A percentile compares a stretch with the other conserved stretches of the same genome.
Conservation (phyloP, 1,284 basidiomycete species). For the Meira miltonrushii region DNA sequence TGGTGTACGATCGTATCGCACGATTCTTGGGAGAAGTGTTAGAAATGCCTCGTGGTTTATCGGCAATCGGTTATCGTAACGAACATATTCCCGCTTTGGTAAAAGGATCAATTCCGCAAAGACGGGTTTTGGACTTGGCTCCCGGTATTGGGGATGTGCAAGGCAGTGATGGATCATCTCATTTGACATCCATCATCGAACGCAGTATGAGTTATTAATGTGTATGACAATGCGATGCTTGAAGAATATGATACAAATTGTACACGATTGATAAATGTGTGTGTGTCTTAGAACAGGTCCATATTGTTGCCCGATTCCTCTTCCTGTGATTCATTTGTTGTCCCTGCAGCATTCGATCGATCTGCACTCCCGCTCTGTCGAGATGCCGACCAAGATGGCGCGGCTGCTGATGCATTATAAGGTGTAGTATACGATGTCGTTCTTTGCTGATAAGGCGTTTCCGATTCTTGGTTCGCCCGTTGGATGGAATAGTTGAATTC, state of each 20-base stretch:
- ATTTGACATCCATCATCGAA: slow-evolving; percentile 24
- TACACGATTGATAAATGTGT: neutral
- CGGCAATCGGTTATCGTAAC: slow-evolving; percentile 70
- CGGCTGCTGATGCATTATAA: too few species aligned
- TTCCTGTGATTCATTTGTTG: neutral
- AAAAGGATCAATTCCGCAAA: slow-evolving; percentile 78
- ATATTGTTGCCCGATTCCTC: slow-evolving; percentile 6
- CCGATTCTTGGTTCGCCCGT: neutral
- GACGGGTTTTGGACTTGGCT: slow-evolving; percentile 65
- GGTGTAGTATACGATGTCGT: too few species aligned
- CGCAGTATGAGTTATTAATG: slow-evolving; percentile 16
- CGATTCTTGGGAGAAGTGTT: slow-evolving; percentile 74
- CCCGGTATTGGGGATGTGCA: slow-evolving; percentile 57
- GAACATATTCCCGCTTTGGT: slow-evolving; percentile 60
- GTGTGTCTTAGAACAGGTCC: neutral
- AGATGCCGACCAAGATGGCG: too few species aligned
- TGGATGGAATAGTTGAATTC: neutral
- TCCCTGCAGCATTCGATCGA: neutral
- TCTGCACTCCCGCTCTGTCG: neutral
- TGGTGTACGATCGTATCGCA: slow-evolving; percentile 83
- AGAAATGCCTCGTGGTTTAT: slow-evolving; percentile 80
- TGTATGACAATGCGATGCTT: neutral
- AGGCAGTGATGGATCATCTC: slow-evolving; percentile 57
- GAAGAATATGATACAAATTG: neutral
- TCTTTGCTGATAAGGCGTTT: too few species aligned